Percentiles rank a stretch among this genome's conserved stretches.
phyloP scores from a whole-genome alignment of 2,329 filamentous ascomycete genomes.

The Cladophialophora carrionii region DNA sequence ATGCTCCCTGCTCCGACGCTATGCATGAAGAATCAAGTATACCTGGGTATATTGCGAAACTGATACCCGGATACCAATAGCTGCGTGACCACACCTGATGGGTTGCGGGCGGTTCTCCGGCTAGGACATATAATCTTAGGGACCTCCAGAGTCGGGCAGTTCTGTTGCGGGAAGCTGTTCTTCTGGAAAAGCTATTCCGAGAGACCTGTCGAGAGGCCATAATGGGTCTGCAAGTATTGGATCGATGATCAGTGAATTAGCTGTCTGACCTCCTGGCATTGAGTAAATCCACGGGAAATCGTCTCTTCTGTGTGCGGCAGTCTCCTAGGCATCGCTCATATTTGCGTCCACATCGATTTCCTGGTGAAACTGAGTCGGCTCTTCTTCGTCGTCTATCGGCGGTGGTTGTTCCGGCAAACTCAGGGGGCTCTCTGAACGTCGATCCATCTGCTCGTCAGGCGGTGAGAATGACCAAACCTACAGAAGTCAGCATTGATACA shows the following conservation, averaged over 20 bases:
- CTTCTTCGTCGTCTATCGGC: slow-evolving; percentile 21
- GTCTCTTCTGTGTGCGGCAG: neutral
- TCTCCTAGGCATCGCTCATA: slow-evolving; percentile 32
- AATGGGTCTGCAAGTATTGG: neutral
- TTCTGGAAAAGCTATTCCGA: neutral
- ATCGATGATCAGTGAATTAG: neutral
- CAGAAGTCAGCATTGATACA: slow-evolving; percentile 11
- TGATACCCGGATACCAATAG: neutral
- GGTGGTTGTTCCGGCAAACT: slow-evolving; percentile 46
- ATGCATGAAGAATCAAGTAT: slow-evolving; percentile 9
- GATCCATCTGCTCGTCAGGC: slow-evolving; percentile 63
- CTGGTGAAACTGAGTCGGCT: slow-evolving; percentile 19
- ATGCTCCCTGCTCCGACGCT: slow-evolving; percentile 14
- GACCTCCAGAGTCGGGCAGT: neutral
- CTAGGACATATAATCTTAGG: too few species aligned
- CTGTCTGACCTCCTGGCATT: neutral
- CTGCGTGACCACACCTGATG: neutral
- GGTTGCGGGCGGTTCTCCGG: neutral
- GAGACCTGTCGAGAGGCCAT: too few species aligned
- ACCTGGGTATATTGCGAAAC: slow-evolving; percentile 1
- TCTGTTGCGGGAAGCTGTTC: neutral
- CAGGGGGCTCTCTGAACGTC: slow-evolving; percentile 47
- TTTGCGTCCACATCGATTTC: slow-evolving; percentile 28
- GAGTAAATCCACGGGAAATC: neutral
- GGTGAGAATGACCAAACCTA: slow-evolving; percentile 96